Base-by-base conservation (phyloP, 176 grass and related monocot species). In the Aegilops sharonensis region DNA sequence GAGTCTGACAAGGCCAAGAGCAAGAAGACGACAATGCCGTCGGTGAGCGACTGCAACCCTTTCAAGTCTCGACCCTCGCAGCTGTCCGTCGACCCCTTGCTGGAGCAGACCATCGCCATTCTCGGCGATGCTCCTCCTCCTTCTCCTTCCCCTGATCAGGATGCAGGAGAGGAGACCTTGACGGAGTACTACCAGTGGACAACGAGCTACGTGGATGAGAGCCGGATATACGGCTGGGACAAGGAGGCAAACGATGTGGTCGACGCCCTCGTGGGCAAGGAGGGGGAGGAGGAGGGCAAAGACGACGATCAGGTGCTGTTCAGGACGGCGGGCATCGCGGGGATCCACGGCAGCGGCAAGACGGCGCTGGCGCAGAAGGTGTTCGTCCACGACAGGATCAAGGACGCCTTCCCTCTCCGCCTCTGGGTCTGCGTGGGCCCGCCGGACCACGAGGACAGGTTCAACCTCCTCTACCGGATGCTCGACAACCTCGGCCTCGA, bases 401-500 rank as follows among this genome's bases (percentile, higher is more conserved):
- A 92, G 86, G 90, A 92, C 86, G 40, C 69, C 64, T 92, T 92
- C 90, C 86, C 83, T 23, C 54, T 92, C 70, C 64, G 86, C 9
- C 90, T 92, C 7, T 92, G 86, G 86, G 90, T 92, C 1, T 92
- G 86, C 78, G 90, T 92, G 2, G 86, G 86, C 39, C 90, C 90
- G 25, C 73, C 78, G 17, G 88, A 83, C 64, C 11, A n/a, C 31
- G 64, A 85, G 32, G 72, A 85, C 57, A 75, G 35, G 50, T 14
- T 45, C 63, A 21, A 20, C 68, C 90, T 91, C 20, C 90, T 91
- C 72, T 91, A 91, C 64, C 83, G 90, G 72, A 91, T 91, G 86
- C 83, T 91, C 39, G 90, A 91, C 90, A 91, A 91, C 90, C 90
- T 91, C 54, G 86, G 90, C 64, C 82, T 85, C 39, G 90, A 91